phyloP scores from a whole-genome alignment of 164 flowering plant species.

The Magnolia kwangsiensis region DNA sequence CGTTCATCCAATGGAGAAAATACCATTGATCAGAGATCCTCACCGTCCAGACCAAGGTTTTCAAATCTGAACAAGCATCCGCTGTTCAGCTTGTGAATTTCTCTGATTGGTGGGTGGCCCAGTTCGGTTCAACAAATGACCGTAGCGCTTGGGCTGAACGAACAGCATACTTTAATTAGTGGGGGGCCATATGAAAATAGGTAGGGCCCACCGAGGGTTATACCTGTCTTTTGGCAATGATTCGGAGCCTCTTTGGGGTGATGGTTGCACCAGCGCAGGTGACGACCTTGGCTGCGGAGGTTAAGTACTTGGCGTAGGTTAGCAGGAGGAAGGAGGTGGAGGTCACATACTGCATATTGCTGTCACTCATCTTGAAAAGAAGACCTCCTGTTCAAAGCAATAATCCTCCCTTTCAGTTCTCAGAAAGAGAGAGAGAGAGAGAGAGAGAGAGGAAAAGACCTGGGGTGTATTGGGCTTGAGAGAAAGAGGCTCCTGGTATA shows the following conservation, averaged over 20 bases:
- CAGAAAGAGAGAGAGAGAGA: slow-evolving; percentile 4
- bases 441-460: slow-evolving; percentile 31
- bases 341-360: slow-evolving; percentile 85
- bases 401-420: not conserved
- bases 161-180: too few relatives aligned
- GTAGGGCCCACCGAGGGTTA: not conserved
- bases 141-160: too few relatives aligned
- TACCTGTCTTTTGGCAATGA: slow-evolving; percentile 73
- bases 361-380: slow-evolving; percentile 59
- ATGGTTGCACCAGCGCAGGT: slow-evolving; percentile 55
- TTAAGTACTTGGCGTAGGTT: slow-evolving; percentile 77
- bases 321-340: slow-evolving; percentile 69
- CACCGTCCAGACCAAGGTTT: too few relatives aligned
- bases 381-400: slow-evolving; percentile 53
- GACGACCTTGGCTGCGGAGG: slow-evolving; percentile 47
- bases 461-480: slow-evolving; percentile 70
- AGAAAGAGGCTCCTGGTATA: slow-evolving; percentile 58
- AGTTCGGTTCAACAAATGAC: too few relatives aligned
- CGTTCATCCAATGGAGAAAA: too few relatives aligned
- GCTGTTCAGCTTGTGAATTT: too few relatives aligned
- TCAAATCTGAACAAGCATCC: too few relatives aligned
- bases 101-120: too few relatives aligned
- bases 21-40: too few relatives aligned
- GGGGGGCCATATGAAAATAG: not conserved
- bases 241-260: slow-evolving; percentile 50